phyloP scores from a whole-genome alignment of 345 rosid species.

The Arabis hirsuta region DNA sequence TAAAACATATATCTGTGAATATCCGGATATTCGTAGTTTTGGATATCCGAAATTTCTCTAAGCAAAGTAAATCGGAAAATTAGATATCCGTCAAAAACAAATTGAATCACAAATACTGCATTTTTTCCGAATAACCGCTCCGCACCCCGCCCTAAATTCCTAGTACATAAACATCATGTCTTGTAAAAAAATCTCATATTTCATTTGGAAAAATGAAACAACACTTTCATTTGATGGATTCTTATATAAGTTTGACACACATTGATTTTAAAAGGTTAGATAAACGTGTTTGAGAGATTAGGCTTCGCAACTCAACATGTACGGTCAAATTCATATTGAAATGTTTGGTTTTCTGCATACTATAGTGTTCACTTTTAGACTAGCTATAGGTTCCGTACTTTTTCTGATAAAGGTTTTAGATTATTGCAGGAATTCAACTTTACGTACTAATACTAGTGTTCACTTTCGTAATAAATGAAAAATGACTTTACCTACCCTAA shows the following conservation, averaged over 20 bases:
- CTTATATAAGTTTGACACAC: background rate
- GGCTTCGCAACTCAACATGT: background rate
- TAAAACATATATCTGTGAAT: too few species aligned
- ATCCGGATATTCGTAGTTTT: too few species aligned
- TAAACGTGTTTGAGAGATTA: too few species aligned
- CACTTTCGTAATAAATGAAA: conserved; percentile 5
- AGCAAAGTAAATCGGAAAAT: too few species aligned
- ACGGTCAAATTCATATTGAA: background rate
- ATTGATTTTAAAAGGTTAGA: background rate
- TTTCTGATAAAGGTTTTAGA: background rate
- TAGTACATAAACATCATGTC: background rate
- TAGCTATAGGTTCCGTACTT: background rate
- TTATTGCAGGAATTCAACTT: conserved; percentile 15
- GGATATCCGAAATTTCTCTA: too few species aligned
- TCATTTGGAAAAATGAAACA: background rate
- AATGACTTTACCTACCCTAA: background rate
- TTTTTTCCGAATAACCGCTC: too few species aligned
- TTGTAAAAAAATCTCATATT: background rate
- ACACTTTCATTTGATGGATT: too few species aligned
- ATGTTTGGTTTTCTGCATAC: background rate
- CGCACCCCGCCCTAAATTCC: too few species aligned
- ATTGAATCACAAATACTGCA: too few species aligned
- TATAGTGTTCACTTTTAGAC: background rate
- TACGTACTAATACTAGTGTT: background rate
- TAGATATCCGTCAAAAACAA: too few species aligned